Evolutionary conservation across 2,329 filamentous ascomycete species (phyloP), one percentile per base, ranked within the genome.

Genomic region (Fusarium nygamai): DNA sequence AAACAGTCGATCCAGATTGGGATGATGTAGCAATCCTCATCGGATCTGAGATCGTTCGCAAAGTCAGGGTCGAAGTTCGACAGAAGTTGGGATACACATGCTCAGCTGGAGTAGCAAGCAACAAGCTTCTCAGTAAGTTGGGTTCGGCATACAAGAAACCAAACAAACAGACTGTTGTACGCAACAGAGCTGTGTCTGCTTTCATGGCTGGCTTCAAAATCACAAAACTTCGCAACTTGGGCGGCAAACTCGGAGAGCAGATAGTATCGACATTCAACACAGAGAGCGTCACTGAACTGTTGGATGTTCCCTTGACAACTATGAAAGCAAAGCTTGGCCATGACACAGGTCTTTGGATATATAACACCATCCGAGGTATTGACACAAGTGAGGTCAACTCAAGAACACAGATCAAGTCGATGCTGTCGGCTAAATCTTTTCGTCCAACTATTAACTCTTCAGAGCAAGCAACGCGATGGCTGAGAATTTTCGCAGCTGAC

Each of bases 381-480:
- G 96, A 99, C 81, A 86, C 87, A 57, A 96, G 93, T 77, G 95
- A 98, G 82, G 94, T 99, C 74, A 98, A 94, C 79, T 90, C 94
- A 34, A 88, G 96, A 59, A 98, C 95, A 3, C 94, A 96, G 79
- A 98, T 98, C 85, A 98, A 98, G 82, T 96, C 93, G 22, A 98
- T 99, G 95, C 87, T 98, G 20, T 98, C 95, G 4, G 95, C 96
- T 27, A 99, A 99, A 81, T 97, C 95, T 0, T 99, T 99, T 79
- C 89, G 94, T 33, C 96, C 96, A 0, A 91, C 88, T 64, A 96
- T 98, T 80, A 93, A 91, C 75, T 92, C 88, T 5, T 85, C 90
- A 24, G 94, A 96, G 29, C 94, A 97, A 81, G 96, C 92, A 3
- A 86, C 89, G 31, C 92, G 91, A 69, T 99, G 96, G 96, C 86